A percentile compares a stretch with the other conserved stretches of the same genome.
These are phyloP conservation scores for Trichosporon ovoides DNA, from an alignment of 1,284 basidiomycete species.

Conservation along the genomic window DNA sequence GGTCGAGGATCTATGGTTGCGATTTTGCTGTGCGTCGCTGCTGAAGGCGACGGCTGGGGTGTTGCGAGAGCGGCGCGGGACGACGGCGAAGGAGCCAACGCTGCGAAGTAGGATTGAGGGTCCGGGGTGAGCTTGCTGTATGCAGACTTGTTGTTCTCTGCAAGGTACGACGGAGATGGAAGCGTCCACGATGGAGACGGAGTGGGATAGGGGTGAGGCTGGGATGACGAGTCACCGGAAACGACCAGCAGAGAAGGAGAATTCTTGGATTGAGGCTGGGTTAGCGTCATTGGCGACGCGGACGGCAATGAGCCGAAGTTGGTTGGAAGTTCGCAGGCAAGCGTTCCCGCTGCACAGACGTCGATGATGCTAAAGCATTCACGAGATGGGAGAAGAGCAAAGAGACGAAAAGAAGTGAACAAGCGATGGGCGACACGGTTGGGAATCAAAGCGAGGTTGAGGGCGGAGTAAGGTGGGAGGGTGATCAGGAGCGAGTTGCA, in stretches of 20 bases:
- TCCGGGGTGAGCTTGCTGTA: neutral
- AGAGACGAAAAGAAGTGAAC: neutral
- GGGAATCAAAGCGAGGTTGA: neutral
- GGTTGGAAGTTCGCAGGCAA: neutral
- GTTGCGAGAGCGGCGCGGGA: slow-evolving; percentile 1
- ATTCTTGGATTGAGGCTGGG: slow-evolving; percentile 4
- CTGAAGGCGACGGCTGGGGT: neutral
- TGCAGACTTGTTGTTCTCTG: neutral
- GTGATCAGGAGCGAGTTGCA: neutral
- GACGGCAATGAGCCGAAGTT: slow-evolving; percentile 1
- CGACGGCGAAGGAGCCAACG: slow-evolving; percentile 1
- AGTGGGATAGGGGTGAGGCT: neutral
- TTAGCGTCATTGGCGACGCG: slow-evolving; percentile 5
- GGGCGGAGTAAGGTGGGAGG: neutral
- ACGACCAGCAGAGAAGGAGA: slow-evolving; percentile 1
- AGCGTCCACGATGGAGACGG: neutral
- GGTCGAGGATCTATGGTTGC: slow-evolving; percentile 5
- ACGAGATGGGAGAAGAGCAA: neutral
- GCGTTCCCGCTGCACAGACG: slow-evolving; percentile 2
- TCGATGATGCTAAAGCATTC: slow-evolving; percentile 1
- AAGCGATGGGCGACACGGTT: too few relatives aligned
- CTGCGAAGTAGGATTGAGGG: neutral
- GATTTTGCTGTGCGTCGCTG: slow-evolving; percentile 1
- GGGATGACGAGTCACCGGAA: neutral
- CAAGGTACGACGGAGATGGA: neutral